Base-by-base conservation (phyloP, 306 rosid species). In the Fragaria ananassa region DNA sequence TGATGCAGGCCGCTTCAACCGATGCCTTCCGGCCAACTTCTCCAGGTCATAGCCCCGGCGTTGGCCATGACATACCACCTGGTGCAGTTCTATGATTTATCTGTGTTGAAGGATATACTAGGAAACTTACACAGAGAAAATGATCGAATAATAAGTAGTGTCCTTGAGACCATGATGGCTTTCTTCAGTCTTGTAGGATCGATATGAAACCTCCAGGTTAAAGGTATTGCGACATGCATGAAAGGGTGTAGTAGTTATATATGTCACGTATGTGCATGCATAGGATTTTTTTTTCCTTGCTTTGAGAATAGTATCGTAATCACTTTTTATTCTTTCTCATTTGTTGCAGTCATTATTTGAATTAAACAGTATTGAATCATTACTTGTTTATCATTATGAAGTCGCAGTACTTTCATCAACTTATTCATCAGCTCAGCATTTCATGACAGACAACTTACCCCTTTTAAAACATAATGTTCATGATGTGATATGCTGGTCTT, bases 31-130 rank as follows among this genome's bases (percentile, higher is more conserved):
- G 87, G 53, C 87, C 87, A 15, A 83, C 87, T 2, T 23, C 50
- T 70, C 87, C 84, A 0, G 84, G 87, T 3, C 81, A 83, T 31
- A 83, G 87, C 71, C 87, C 87, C 10, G 87, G 87, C 1, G 79
- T 83, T 45, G 87, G 87, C 64, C 78, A 83, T 45, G 35, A 77
- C 11, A 1, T 41, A 5, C 74, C 82, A 51, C 86, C 86, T 46
- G 5, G 70, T 60, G 19, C 69, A 57, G 11, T 3, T 37, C 10
- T 23, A 11, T 60, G 31, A 74, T 74, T 15, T 31, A 14, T 62
- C 3, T 61, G 7, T 61, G 41, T 61, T 61, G 41, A 61, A 61
- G 67, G 67, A 61, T 29, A 61, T 25, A 19, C 46, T 42, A 42
- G 49, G 54, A 37, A 6, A 62, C 44, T 15, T 31, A 31, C 8